These are phyloP conservation scores for Rhizopogon vinicolor DNA, from an alignment of 768 basidiomycete species.

Conservation along the genomic window DNA sequence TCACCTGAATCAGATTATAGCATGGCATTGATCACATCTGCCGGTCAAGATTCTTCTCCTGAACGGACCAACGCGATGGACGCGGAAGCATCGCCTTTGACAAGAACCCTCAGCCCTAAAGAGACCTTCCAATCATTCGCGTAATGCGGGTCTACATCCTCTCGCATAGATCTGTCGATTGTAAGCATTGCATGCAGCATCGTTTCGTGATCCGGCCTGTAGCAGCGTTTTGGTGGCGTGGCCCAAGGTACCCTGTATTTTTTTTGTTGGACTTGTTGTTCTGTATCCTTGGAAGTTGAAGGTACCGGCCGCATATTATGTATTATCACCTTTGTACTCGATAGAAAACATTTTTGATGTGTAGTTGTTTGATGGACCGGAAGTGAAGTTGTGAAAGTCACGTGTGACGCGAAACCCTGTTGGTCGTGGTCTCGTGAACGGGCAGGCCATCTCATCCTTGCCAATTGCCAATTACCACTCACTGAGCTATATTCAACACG, in stretches of 20 bases:
- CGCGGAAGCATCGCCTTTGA: neutral
- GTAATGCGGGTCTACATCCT: neutral
- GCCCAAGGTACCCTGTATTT: neutral
- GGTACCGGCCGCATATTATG: neutral
- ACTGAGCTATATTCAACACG: neutral
- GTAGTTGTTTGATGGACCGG: neutral
- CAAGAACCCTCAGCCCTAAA: too few relatives aligned
- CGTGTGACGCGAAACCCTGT: conserved; percentile 28
- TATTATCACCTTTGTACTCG: neutral
- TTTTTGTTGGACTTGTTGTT: neutral
- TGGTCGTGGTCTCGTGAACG: conserved; percentile 2
- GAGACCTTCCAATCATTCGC: neutral
- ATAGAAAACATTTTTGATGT: neutral
- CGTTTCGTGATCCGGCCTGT: neutral
- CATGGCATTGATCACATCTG: conserved; percentile 1
- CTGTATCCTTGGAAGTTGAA: neutral
- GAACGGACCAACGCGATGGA: neutral
- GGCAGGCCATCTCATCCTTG: neutral
- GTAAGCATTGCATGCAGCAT: neutral
- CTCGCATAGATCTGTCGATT: neutral
- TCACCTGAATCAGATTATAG: conserved; percentile 12
- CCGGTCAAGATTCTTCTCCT: conserved; percentile 12
- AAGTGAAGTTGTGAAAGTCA: conserved; percentile 11
- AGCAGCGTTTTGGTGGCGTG: neutral
- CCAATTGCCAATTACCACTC: conserved; percentile 1